Base-by-base conservation (phyloP, 2,329 filamentous ascomycete species). In the Exophiala xenobiotica region DNA sequence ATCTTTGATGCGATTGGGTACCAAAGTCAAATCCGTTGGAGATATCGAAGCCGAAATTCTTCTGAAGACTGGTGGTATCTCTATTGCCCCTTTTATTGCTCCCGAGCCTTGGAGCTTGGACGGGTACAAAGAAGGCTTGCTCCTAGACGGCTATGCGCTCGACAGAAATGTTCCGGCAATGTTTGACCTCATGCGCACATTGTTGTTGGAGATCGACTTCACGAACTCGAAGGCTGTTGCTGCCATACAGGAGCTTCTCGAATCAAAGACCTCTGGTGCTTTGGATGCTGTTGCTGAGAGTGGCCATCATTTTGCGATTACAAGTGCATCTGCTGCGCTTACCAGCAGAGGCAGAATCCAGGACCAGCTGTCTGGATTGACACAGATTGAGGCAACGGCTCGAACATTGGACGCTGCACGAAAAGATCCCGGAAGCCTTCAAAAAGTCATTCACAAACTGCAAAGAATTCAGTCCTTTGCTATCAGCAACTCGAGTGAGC, bases 11-110 rank as follows among this genome's bases (percentile, higher is more conserved):
- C 86, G 93, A 16, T 79, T 99, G 6, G 93, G 93, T 11, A 99
- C 92, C 2, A 87, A 87, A 62, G 81, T 85, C 53, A 88, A 88
- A 78, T 84, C 85, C 0, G 96, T 96, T 87, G 93, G 96, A 68
- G 85, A 96, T 68, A 81, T 97, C 45, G 93, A 99, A 69, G 93
- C 97, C 65, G 72, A 91, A 49, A 96, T 99, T 68, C 97, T 97
- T 69, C 79, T 97, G 23, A 95, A 95, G 74, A 97, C 93, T 1
- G 93, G 93, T 16, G 93, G 93, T 7, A 81, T 99, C 29, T 88
- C 85, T 2, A 84, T 95, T 12, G 85, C 87, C 1, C 91, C 96
- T 61, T 88, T 95, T 70, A 82, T 86, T n/a, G 84, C 86, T 0
- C 82, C 91, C 0, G 90, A 85, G 2, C 89, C 92, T 0, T 79